Evolutionary conservation across 2,329 filamentous ascomycete species (phyloP).

Genomic region (Epichloe coenophiala): DNA sequence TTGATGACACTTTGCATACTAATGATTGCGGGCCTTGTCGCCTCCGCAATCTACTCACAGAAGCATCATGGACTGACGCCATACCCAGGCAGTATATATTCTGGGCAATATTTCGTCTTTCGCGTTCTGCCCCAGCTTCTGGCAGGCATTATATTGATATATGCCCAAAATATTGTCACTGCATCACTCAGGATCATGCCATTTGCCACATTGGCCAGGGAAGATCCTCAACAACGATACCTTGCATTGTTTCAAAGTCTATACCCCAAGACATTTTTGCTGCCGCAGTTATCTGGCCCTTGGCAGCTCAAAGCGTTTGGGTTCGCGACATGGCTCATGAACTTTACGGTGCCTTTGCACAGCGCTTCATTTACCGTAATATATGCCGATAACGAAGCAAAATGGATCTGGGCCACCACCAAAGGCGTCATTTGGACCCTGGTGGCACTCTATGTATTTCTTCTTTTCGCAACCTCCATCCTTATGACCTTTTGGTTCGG

Average conservation of each 20-base stretch:
- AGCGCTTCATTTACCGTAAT: constrained; percentile 61
- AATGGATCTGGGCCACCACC: constrained; percentile 70
- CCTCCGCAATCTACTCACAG: constrained; percentile 57
- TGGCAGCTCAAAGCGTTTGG: constrained; percentile 53
- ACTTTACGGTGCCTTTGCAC: constrained; percentile 70
- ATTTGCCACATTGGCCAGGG: constrained; percentile 62
- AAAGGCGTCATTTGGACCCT: constrained; percentile 68
- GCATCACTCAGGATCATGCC: constrained; percentile 67
- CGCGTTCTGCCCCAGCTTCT: constrained; percentile 72
- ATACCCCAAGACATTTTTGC: constrained; percentile 55
- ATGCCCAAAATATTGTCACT: constrained; percentile 59
- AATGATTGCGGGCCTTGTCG: constrained; percentile 60
- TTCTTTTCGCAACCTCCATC: constrained; percentile 39
- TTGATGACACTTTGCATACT: constrained; percentile 49
- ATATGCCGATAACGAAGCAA: constrained; percentile 31
- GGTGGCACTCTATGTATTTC: constrained; percentile 57
- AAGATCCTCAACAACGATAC: constrained; percentile 43
- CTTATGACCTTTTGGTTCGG: constrained; percentile 52
- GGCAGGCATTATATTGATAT: constrained; percentile 58
- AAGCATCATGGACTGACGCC: constrained; percentile 49
- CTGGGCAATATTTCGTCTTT: constrained; percentile 70
- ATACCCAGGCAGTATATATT: constrained; percentile 54
- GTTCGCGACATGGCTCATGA: constrained; percentile 60
- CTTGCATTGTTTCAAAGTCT: constrained; percentile 56
- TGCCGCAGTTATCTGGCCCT: constrained; percentile 46